Evolutionary conservation across 202 grass and related monocot species (phyloP).

Genomic region (Saccharum hybrid): DNA sequence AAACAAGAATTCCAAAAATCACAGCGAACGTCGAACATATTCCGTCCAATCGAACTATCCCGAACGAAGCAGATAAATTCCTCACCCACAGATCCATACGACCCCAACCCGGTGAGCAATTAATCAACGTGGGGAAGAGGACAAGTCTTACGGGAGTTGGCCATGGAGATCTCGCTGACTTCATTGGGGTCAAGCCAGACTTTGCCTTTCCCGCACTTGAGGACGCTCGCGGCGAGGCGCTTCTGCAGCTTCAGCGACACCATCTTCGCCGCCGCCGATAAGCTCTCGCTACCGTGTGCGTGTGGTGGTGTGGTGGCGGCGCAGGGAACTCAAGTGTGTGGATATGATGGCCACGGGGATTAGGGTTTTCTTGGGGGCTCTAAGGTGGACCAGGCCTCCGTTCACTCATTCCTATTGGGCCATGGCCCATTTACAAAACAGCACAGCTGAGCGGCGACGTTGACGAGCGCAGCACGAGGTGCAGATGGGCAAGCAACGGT

Average conservation of each 20-base stretch:
- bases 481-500: too few relatives aligned
- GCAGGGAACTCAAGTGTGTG: neutral
- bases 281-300: neutral
- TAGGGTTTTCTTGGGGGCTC: neutral
- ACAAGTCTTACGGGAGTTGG: conserved; percentile 52
- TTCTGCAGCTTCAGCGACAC: conserved; percentile 63
- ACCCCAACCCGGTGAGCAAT: neutral
- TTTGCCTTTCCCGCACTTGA: conserved; percentile 62
- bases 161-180: conserved; percentile 67
- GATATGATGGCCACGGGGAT: neutral
- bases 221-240: conserved; percentile 56
- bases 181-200: conserved; percentile 69
- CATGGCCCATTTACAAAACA: neutral
- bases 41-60: neutral
- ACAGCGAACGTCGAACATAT: neutral
- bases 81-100: neutral
- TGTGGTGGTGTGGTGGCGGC: neutral
- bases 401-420: neutral
- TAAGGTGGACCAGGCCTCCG: neutral
- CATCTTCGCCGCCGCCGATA: conserved; percentile 37
- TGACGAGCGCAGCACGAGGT: too few relatives aligned
- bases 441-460: neutral
- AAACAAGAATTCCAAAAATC: neutral
- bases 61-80: neutral
- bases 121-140: neutral